A percentile compares a stretch with the other conserved stretches of the same genome.
These are phyloP conservation scores for Apophysomyces sp. DNA, from an alignment of 371 early-diverging fungal species.

Conservation along the genomic window DNA sequence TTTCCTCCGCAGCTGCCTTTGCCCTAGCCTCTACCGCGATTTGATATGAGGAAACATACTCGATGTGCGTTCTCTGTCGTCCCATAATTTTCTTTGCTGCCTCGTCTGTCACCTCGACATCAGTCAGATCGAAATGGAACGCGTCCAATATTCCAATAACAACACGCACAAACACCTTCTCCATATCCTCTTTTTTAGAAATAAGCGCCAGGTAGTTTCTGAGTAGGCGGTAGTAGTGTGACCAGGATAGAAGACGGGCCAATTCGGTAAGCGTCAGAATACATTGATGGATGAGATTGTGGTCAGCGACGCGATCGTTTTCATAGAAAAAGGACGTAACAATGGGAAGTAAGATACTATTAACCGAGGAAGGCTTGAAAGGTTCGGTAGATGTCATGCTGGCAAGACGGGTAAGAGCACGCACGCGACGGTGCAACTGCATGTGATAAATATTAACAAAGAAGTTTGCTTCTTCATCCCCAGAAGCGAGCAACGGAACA, in stretches of 20 bases:
- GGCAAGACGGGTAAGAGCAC: slow-evolving; percentile 79
- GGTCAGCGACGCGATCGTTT: slow-evolving; percentile 63
- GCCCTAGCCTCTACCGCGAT: slow-evolving; percentile 32
- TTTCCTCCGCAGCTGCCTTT: slow-evolving; percentile 7
- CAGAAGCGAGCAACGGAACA: slow-evolving; percentile 61
- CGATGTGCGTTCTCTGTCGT: slow-evolving; percentile 42
- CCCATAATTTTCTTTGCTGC: slow-evolving; percentile 38
- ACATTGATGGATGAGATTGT: slow-evolving; percentile 79
- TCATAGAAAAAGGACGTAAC: slow-evolving; percentile 84
- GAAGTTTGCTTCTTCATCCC: slow-evolving; percentile 81
- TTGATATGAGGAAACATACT: slow-evolving; percentile 39
- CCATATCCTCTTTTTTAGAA: slow-evolving; percentile 64
- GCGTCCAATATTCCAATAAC: slow-evolving; percentile 81
- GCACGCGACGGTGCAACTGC: slow-evolving; percentile 88
- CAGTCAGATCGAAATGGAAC: slow-evolving; percentile 86
- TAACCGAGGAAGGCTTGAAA: slow-evolving; percentile 58
- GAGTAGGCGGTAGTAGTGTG: slow-evolving; percentile 75
- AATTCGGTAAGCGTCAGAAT: slow-evolving; percentile 73
- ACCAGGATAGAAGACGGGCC: slow-evolving; percentile 76
- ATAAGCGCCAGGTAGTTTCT: slow-evolving; percentile 70
- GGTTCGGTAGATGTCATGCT: slow-evolving; percentile 44
- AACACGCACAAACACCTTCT: slow-evolving; percentile 76
- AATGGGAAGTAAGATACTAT: slow-evolving; percentile 83
- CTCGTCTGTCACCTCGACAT: slow-evolving; percentile 51
- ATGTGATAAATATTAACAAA: slow-evolving; percentile 92